Percentiles rank a stretch among this genome's conserved stretches.
Evolutionary conservation across 805 yeast genomes (phyloP).

Genomic region (Suhomyces tanzawaensis): DNA sequence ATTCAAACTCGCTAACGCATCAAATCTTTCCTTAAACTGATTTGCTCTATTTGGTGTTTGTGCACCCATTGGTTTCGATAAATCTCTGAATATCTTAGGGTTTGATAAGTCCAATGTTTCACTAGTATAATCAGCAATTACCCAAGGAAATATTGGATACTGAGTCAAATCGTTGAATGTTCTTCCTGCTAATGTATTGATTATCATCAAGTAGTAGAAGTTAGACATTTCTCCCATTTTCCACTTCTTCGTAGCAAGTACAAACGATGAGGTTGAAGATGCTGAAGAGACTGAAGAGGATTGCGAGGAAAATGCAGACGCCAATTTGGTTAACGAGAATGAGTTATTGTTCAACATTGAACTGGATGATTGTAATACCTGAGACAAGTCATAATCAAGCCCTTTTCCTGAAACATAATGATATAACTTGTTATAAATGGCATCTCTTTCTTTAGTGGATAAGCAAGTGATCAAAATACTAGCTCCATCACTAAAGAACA

Average conservation of each 20-base stretch:
- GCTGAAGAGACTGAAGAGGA: slow-evolving; percentile 12
- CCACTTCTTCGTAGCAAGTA: slow-evolving; percentile 69
- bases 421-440: slow-evolving; percentile 48
- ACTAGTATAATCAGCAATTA: slow-evolving; percentile 77
- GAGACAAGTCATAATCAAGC: slow-evolving; percentile 53
- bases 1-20: slow-evolving; percentile 60
- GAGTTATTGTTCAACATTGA: slow-evolving; percentile 5
- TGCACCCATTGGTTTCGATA: slow-evolving; percentile 91
- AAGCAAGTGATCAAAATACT: slow-evolving; percentile 67
- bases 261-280: slow-evolving; percentile 20
- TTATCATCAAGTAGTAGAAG: slow-evolving; percentile 74
- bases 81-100: slow-evolving; percentile 65
- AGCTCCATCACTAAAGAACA: slow-evolving; percentile 71
- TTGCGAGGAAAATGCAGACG: slow-evolving; percentile 16
- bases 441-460: slow-evolving; percentile 53
- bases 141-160: slow-evolving; percentile 92
- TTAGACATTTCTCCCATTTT: slow-evolving; percentile 74
- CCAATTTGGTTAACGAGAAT: slow-evolving; percentile 25
- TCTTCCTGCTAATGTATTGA: slow-evolving; percentile 84
- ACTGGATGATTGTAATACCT: slow-evolving; percentile 40
- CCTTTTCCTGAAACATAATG: slow-evolving; percentile 48
- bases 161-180: slow-evolving; percentile 88
- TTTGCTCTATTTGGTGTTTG: slow-evolving; percentile 59
- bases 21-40: slow-evolving; percentile 68
- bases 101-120: slow-evolving; percentile 62